Evolutionary conservation across 2,329 filamentous ascomycete genomes (phyloP).

Genomic region (Cadophora sp.): DNA sequence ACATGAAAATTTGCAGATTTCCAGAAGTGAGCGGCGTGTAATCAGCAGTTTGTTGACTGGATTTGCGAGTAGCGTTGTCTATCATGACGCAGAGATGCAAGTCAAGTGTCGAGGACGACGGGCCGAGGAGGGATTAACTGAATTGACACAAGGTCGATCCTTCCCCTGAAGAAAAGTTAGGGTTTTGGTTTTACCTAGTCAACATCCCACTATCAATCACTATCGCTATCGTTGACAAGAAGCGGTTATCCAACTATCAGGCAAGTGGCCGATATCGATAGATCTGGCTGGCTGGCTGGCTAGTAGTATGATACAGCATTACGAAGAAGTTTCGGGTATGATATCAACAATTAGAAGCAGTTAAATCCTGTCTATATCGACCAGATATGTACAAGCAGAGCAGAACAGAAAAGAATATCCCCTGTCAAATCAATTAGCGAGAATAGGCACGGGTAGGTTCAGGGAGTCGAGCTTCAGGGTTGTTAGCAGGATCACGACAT

Average conservation of each 20-base stretch:
- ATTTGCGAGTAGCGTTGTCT: constrained; percentile 8
- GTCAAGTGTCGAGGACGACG: not conserved
- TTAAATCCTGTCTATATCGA: not conserved
- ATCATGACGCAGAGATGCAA: not conserved
- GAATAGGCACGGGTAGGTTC: not conserved
- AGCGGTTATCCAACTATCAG: not conserved
- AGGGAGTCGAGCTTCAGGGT: not conserved
- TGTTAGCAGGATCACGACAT: constrained; percentile 13
- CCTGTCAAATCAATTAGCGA: not conserved
- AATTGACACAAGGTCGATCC: not conserved
- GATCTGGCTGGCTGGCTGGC: no score
- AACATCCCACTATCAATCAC: constrained; percentile 3
- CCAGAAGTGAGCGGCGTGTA: not conserved
- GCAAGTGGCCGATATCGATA: not conserved
- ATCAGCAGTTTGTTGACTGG: constrained; percentile 4
- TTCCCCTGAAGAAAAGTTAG: not conserved
- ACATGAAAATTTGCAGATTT: not conserved
- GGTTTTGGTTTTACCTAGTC: no score
- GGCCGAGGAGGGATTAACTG: not conserved
- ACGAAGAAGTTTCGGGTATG: no score
- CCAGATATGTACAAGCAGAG: not conserved
- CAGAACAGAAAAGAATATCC: not conserved
- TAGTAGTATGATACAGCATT: not conserved
- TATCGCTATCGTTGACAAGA: not conserved
- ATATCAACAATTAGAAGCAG: not conserved